These are phyloP conservation scores for Triticum dicoccoides DNA, from an alignment of 176 grass and related monocot genomes.

Conservation along the genomic window DNA sequence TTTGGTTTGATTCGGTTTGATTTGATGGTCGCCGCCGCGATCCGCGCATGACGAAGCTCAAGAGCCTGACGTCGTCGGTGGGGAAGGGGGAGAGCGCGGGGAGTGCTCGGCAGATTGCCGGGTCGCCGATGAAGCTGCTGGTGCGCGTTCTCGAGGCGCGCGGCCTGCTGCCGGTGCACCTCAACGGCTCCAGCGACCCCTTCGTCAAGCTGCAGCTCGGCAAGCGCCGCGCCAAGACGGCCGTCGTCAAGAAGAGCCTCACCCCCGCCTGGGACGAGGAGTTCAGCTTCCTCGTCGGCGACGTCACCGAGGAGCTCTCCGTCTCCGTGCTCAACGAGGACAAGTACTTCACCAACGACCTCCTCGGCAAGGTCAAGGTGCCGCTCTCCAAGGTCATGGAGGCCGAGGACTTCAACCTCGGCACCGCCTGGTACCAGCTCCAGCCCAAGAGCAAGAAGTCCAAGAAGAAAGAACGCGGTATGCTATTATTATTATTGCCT, in stretches of 20 bases:
- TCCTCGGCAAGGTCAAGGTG: slow-evolving; percentile 61
- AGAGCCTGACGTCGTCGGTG: slow-evolving; percentile 20
- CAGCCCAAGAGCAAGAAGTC: slow-evolving; percentile 85
- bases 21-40: not conserved
- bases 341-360: slow-evolving; percentile 84
- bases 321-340: slow-evolving; percentile 84
- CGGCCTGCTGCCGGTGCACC: slow-evolving; percentile 57
- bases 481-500: not conserved
- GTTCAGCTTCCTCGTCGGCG: slow-evolving; percentile 81
- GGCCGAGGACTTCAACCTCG: slow-evolving; percentile 68
- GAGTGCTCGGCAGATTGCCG: slow-evolving; percentile 1
- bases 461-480: slow-evolving; percentile 86
- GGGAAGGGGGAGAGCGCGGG: slow-evolving; percentile 3
- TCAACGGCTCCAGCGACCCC: slow-evolving; percentile 77
- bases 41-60: slow-evolving; percentile 22
- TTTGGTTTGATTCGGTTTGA: not conserved
- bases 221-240: slow-evolving; percentile 80
- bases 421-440: slow-evolving; percentile 85
- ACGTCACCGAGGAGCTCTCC: slow-evolving; percentile 68
- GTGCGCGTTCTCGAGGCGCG: slow-evolving; percentile 83
- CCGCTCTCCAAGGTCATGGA: slow-evolving; percentile 73
- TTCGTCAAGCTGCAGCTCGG: slow-evolving; percentile 88
- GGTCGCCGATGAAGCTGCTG: slow-evolving; percentile 67
- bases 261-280: slow-evolving; percentile 79
- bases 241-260: slow-evolving; percentile 70